Conservation (phyloP, 1,284 basidiomycete species). For the Flammula alnicola region DNA sequence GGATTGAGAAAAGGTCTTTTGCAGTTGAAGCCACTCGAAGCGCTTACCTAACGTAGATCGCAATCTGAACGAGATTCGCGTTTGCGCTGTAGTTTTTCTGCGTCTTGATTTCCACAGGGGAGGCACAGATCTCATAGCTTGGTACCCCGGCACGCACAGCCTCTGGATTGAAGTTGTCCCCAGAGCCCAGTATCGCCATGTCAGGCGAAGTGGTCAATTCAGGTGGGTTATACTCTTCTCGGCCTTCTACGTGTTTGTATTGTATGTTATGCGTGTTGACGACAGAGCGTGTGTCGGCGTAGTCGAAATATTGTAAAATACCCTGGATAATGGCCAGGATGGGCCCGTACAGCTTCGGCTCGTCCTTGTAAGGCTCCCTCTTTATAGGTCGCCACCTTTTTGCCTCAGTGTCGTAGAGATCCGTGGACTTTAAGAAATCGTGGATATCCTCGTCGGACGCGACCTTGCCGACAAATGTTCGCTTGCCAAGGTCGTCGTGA, state of each 20-base stretch:
- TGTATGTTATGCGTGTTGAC: not conserved
- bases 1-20: not conserved
- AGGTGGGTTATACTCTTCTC: not conserved
- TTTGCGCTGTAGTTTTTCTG: not conserved
- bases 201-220: not conserved
- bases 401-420: too few species aligned
- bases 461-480: too few species aligned
- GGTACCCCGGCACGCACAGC: too few species aligned
- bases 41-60: conserved; percentile 6
- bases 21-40: not conserved
- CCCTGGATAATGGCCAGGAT: not conserved
- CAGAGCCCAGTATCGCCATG: not conserved
- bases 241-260: not conserved
- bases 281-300: not conserved
- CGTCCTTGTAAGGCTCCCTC: too few species aligned
- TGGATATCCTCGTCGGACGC: too few species aligned
- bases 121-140: not conserved
- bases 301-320: not conserved
- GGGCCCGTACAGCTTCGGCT: conserved; percentile 10
- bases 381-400: too few species aligned
- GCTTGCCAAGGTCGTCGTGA: too few species aligned
- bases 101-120: conserved; percentile 7
- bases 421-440: too few species aligned
- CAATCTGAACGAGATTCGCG: not conserved
- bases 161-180: not conserved